Evolutionary conservation across 1,284 basidiomycete species (phyloP).

Genomic region (Cryptococcus wingfieldii): DNA sequence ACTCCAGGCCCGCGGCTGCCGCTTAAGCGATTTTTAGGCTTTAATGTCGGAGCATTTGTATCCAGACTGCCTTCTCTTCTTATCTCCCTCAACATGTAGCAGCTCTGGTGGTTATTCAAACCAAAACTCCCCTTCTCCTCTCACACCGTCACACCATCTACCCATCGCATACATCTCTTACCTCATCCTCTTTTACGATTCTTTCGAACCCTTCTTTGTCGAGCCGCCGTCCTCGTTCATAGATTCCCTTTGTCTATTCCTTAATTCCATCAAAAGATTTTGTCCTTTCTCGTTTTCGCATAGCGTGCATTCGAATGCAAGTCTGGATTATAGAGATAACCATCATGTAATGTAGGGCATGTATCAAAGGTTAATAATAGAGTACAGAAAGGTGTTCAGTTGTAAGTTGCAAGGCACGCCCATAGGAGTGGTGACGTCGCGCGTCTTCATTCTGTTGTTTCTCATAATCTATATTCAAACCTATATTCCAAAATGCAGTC

Average conservation of each 20-base stretch:
- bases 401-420: no score
- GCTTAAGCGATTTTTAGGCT: conserved; percentile 7
- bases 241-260: background rate
- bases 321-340: conserved; percentile 1
- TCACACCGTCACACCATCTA: background rate
- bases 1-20: conserved; percentile 13
- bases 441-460: background rate
- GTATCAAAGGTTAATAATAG: no score
- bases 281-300: background rate
- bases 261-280: background rate
- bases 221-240: background rate
- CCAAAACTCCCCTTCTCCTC: background rate
- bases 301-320: conserved; percentile 2
- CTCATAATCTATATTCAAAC: background rate
- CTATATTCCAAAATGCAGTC: conserved; percentile 7
- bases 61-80: background rate
- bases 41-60: background rate
- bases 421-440: background rate
- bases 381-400: no score
- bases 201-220: background rate
- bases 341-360: no score
- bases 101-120: background rate
- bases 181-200: background rate
- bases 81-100: background rate
- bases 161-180: background rate